Evolutionary conservation across 129 eudicot genomes (phyloP).

Genomic region (Kitagawia praeruptora): DNA sequence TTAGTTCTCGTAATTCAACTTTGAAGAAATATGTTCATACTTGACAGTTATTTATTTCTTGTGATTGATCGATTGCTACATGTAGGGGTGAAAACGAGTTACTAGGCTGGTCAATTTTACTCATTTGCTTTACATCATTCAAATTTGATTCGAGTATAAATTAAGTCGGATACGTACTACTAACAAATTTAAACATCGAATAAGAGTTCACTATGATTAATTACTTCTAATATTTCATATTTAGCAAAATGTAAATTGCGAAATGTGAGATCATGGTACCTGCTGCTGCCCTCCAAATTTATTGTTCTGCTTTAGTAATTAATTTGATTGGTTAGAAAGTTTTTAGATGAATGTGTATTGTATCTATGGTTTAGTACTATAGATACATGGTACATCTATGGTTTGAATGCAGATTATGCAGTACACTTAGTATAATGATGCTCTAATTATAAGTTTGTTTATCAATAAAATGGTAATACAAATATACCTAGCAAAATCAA

Average conservation of each 20-base stretch:
- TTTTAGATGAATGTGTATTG: too few relatives aligned
- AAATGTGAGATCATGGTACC: not conserved
- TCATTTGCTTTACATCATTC: not conserved
- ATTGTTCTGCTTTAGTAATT: not conserved
- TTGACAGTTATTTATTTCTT: not conserved
- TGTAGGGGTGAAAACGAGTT: not conserved
- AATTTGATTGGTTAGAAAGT: not conserved
- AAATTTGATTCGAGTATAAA: not conserved
- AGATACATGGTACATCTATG: not conserved
- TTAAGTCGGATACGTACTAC: too few relatives aligned
- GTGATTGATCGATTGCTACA: not conserved
- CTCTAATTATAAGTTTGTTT: not conserved
- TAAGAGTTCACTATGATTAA: too few relatives aligned
- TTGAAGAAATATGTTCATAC: not conserved
- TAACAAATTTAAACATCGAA: not conserved
- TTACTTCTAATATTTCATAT: too few relatives aligned
- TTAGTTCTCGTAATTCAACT: conserved; percentile 19
- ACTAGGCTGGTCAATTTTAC: not conserved
- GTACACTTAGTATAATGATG: not conserved
- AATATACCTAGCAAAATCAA: not conserved
- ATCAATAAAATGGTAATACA: not conserved
- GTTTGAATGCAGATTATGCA: not conserved
- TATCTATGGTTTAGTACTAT: not conserved
- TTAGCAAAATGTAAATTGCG: not conserved
- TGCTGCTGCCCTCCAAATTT: not conserved